Base-by-base conservation (phyloP, 768 basidiomycete genomes). In the Suillus clintonianus region DNA sequence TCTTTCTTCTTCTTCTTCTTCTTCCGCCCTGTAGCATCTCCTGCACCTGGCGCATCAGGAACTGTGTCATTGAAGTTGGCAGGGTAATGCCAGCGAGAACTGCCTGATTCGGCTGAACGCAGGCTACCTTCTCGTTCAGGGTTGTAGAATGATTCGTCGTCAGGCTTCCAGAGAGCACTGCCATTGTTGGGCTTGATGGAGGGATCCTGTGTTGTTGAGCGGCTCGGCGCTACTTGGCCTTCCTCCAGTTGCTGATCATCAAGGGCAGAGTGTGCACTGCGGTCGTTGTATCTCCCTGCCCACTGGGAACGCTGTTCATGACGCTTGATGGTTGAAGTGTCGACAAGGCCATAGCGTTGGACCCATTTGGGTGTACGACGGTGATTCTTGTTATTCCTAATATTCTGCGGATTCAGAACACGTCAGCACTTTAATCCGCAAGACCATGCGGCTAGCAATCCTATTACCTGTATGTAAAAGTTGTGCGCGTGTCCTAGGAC, bases 341-440 rank as follows among this genome's bases (percentile, higher is more conserved):
- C 88, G 66, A 98, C 87, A 51, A 98, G 90, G 43, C 96, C 96
- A 75, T 94, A 94, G 66, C 90, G 86, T 76, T 92, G 82, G 0
- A 90, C 90, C 96, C 96, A 98, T 77, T 97, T 96, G 22, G 96
- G 96, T n/a, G 96, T 97, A 50, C 96, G 88, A 15, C 84, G 82
- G 73, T 92, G 86, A 69, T 87, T 96, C 82, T 96, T 94, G 82
- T 98, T 98, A 80, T 97, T 98, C 62, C 96, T 84, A 67, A 98
- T 88, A 77, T 97, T 97, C 89, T 98, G 73, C 24, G 60, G 32
- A 56, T 60, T 22, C 11, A 63, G 42, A 42, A 53, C 55, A 66
- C 34, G 62, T 67, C 19, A 57, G 56, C 13, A 19, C 27, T 57
- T 11, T 4, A 17, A 41, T 19, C 63, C 53, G 48, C 59, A 54